These are phyloP conservation scores for Pleurotus pulmonarius DNA, from an alignment of 768 basidiomycete species.

Conservation along the genomic window DNA sequence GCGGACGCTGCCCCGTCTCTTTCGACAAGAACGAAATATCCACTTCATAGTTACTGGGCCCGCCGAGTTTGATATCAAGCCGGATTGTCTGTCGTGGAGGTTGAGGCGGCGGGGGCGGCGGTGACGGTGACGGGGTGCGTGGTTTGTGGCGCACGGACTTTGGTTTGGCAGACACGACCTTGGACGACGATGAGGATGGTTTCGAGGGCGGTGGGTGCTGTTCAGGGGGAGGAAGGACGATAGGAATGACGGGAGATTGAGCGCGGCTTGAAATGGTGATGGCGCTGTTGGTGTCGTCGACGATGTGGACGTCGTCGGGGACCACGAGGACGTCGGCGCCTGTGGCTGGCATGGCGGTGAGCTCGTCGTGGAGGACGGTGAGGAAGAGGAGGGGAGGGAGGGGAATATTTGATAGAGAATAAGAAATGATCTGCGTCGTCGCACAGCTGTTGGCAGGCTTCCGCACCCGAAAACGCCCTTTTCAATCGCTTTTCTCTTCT, in stretches of 20 bases:
- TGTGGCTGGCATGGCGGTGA: background rate
- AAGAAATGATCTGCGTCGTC: constrained; percentile 11
- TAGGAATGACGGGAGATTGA: background rate
- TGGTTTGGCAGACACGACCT: constrained; percentile 14
- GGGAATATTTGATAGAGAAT: constrained; percentile 13
- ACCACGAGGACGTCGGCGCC: constrained; percentile 14
- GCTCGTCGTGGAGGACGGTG: background rate
- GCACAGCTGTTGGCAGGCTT: constrained; percentile 17
- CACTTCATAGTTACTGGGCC: constrained; percentile 72
- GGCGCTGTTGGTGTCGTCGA: constrained; percentile 12
- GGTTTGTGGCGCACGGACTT: constrained; percentile 22
- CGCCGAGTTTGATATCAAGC: constrained; percentile 66
- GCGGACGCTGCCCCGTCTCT: constrained; percentile 59
- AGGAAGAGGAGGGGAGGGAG: constrained; percentile 6
- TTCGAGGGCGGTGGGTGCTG: background rate
- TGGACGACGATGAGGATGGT: constrained; percentile 11
- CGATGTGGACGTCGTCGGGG: constrained; percentile 14
- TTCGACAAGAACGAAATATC: constrained; percentile 58
- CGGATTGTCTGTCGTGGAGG: constrained; percentile 62
- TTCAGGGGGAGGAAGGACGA: constrained; percentile 1
- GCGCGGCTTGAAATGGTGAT: constrained; percentile 1
- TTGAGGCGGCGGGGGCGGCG: constrained; percentile 49
- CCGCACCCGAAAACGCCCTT: constrained; percentile 23
- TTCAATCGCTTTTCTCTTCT: constrained; percentile 9
- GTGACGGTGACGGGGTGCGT: constrained; percentile 45